Evolutionary conservation across 257 asterid species (phyloP).

Genomic region (Nicotiana otophora): DNA sequence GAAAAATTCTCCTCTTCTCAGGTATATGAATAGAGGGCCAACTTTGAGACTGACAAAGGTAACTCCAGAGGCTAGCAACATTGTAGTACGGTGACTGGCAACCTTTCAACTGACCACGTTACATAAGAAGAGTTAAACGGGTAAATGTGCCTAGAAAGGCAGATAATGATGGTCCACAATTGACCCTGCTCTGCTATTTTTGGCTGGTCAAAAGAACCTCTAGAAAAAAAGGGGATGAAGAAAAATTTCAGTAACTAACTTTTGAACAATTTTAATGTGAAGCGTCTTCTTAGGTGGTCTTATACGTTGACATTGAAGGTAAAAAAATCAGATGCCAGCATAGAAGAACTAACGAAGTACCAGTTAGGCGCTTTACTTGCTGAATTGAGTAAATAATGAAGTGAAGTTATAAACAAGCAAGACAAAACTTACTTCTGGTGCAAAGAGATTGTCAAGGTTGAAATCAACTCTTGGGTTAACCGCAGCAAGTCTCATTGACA

Average conservation of each 20-base stretch:
- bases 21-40: neutral
- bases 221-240: neutral
- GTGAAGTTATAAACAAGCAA: neutral
- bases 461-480: constrained; percentile 71
- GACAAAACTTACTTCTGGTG: constrained; percentile 52
- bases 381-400: neutral
- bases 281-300: neutral
- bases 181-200: neutral
- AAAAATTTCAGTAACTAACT: neutral
- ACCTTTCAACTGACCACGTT: neutral
- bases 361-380: neutral
- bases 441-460: constrained; percentile 58
- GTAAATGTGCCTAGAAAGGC: neutral
- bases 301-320: neutral
- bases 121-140: neutral
- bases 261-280: neutral
- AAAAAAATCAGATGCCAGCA: neutral
- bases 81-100: neutral
- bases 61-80: constrained; percentile 5
- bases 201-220: neutral
- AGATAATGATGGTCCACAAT: neutral
- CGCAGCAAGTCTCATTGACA: constrained; percentile 93
- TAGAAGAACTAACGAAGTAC: neutral
- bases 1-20: neutral
- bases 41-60: constrained; percentile 6